A percentile compares a stretch with the other conserved stretches of the same genome.
Evolutionary conservation across 140 eudicot genomes (phyloP).

Genomic region (Anethum foeniculum): DNA sequence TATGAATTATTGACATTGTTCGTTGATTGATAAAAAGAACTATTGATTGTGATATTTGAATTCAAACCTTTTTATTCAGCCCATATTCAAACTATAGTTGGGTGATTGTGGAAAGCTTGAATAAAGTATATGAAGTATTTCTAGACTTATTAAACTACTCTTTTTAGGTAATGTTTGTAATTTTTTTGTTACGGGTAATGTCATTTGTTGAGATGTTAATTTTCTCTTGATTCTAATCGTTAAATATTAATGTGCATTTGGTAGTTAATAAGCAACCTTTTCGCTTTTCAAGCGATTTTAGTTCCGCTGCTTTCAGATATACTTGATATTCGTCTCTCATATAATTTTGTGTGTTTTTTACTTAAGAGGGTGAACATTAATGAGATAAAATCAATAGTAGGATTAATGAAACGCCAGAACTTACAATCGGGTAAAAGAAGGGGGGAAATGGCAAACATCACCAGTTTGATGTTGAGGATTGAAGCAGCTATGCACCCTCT

Average conservation of each 20-base stretch:
- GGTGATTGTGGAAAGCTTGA: conserved; percentile 3
- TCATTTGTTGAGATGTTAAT: not conserved
- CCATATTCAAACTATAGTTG: not conserved
- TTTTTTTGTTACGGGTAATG: not conserved
- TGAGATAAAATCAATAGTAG: not conserved
- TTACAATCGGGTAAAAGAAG: not conserved
- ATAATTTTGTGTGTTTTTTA: not conserved
- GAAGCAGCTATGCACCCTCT: not conserved
- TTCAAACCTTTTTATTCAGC: not conserved
- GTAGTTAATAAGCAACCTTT: not conserved
- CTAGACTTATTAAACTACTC: not conserved
- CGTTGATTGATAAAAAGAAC: not conserved
- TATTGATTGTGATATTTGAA: conserved; percentile 3
- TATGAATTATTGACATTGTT: not conserved
- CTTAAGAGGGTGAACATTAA: not conserved
- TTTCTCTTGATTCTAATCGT: not conserved
- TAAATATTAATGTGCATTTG: not conserved
- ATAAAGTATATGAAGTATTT: conserved; percentile 3
- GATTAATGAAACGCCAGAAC: not conserved
- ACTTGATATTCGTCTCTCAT: not conserved
- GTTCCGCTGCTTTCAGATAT: not conserved
- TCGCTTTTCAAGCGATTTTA: not conserved
- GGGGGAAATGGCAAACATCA: not conserved
- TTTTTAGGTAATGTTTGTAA: no score
- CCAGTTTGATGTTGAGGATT: not conserved